These are phyloP conservation scores for Tolypocladium pustulatum DNA, from an alignment of 2,329 filamentous ascomycete species.

Conservation along the genomic window DNA sequence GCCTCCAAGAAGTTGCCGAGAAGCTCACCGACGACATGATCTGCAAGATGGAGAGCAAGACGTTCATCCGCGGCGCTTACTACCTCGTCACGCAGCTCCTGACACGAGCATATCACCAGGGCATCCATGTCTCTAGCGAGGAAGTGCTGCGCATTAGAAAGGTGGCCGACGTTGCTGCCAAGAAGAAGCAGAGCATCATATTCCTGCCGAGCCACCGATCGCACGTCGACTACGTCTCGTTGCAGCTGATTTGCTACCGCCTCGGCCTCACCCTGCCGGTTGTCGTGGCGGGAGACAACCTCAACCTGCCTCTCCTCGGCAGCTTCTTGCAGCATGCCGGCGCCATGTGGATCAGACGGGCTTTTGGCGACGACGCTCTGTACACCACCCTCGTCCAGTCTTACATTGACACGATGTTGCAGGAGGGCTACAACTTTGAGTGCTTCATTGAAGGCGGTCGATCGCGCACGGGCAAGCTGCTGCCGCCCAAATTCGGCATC, in stretches of 20 bases:
- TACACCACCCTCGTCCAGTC: constrained; percentile 91
- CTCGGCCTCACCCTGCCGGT: constrained; percentile 81
- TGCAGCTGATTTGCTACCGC: constrained; percentile 92
- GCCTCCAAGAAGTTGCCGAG: constrained; percentile 71
- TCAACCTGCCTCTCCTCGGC: constrained; percentile 88
- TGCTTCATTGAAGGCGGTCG: constrained; percentile 96
- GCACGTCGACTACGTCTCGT: constrained; percentile 90
- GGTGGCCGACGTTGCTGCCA: constrained; percentile 72
- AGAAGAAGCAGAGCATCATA: constrained; percentile 88
- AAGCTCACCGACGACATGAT: constrained; percentile 93
- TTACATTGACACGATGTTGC: constrained; percentile 86
- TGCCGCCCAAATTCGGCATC: constrained; percentile 93
- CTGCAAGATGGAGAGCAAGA: constrained; percentile 94
- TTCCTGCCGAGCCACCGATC: constrained; percentile 92
- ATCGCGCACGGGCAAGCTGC: constrained; percentile 83
- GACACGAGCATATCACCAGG: constrained; percentile 90
- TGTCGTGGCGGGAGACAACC: constrained; percentile 89
- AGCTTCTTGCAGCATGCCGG: constrained; percentile 90
- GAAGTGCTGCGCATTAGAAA: constrained; percentile 75
- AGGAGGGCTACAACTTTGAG: constrained; percentile 88
- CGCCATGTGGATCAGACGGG: constrained; percentile 90
- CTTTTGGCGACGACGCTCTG: constrained; percentile 83
- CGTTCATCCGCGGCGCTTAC: constrained; percentile 86
- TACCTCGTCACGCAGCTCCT: constrained; percentile 81
- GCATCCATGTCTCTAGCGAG: constrained; percentile 90